Base-by-base conservation (phyloP, 73 alveolate species). In the Paramecium primaurelia region DNA sequence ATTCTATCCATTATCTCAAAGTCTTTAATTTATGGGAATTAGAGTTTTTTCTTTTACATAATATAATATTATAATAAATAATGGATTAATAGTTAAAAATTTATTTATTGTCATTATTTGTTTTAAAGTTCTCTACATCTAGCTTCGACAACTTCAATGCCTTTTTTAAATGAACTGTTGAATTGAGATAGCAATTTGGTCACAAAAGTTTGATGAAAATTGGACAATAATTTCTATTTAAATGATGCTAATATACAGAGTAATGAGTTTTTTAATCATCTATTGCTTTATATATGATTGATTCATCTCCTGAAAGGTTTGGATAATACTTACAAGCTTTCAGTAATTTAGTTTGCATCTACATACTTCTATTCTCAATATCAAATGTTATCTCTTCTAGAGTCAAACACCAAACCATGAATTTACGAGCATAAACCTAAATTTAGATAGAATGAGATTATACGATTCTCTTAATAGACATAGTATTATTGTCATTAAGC, bases 391-490 rank as follows among this genome's bases (percentile, higher is more conserved):
- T 80, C 77, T 80, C 91, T 45, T 80, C 91, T 9, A 80, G 8
- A 18, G 91, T 80, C 36, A 80, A 49, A 26, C 77, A 44, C 91
- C 75, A 80, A 3, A 80, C 58, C 91, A 80, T 45, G 49, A 80
- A 80, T 47, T 80, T 80, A 14, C 58, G 22, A 12, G 77, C 75
- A 18, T 42, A 80, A 7, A 80, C 87, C 87, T 73, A 38, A 36
- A 2, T 34, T 34, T 22, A 54, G 32, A 54, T 54, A 3, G 38
- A 73, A 73, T 34, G 18, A 14, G 49, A 37, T 73, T 4, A 73
- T 73, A 73, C 91, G 30, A 80, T 42, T 80, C 91, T 80, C 77
- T 80, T 80, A 26, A 80, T 80, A 3, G 75, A 80, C 73, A 80
- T 42, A 44, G 91, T 80, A 45, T 80, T 45, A 36, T 80, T 42